These are phyloP conservation scores for Trichoderma cornu-damae DNA, from an alignment of 2,329 filamentous ascomycete genomes.

Conservation along the genomic window DNA sequence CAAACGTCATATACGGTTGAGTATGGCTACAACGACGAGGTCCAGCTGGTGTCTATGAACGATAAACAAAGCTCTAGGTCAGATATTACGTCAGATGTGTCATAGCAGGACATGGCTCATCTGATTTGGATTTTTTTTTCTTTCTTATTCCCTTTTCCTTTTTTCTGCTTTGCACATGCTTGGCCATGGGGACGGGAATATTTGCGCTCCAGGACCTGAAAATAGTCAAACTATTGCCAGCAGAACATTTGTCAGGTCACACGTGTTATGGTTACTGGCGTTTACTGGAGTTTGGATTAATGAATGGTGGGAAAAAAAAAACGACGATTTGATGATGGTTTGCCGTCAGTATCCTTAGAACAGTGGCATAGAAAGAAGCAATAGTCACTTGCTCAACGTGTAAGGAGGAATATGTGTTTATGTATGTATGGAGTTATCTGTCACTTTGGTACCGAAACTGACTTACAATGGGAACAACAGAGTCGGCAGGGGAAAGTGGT, in stretches of 20 bases:
- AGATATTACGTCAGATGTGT: constrained; percentile 3
- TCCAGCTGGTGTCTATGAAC: constrained; percentile 16
- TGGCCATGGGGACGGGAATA: background rate
- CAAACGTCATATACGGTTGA: constrained; percentile 35
- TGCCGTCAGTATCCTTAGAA: background rate
- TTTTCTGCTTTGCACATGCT: background rate
- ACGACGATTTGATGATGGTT: background rate
- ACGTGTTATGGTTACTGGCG: background rate
- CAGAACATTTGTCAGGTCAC: background rate
- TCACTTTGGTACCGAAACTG: background rate
- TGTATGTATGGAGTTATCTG: background rate
- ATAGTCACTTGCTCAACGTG: background rate
- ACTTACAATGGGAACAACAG: background rate
- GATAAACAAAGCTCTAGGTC: constrained; percentile 15
- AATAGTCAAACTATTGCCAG: background rate
- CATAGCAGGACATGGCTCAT: background rate
- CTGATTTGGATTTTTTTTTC: background rate
- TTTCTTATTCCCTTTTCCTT: background rate
- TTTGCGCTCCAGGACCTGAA: background rate
- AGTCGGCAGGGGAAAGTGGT: background rate
- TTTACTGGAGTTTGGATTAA: background rate
- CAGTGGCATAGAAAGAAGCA: background rate
- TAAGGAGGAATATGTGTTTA: background rate
- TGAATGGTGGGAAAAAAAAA: background rate
- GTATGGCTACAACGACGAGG: constrained; percentile 22